These are phyloP conservation scores for Rhododendron vialii DNA, from an alignment of 148 eudicot genomes.

Conservation along the genomic window DNA sequence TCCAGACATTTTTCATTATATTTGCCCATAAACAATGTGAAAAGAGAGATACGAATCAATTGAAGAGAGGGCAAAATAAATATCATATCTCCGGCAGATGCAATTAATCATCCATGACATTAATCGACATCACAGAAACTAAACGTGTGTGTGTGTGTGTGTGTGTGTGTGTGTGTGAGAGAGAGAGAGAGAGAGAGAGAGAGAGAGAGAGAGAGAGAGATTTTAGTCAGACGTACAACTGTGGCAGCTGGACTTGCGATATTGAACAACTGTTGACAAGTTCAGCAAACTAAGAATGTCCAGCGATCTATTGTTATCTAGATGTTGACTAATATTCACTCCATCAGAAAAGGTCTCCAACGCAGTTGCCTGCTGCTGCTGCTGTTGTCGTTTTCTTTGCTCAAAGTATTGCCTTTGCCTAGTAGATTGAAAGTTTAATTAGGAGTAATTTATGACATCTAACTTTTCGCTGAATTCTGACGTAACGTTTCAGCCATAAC, in stretches of 20 bases:
- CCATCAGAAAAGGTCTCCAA: slow-evolving; percentile 38
- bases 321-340: slow-evolving; percentile 21
- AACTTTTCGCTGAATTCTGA: not conserved
- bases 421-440: not conserved
- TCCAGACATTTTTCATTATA: not conserved
- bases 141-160: not conserved
- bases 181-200: not conserved
- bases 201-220: not conserved
- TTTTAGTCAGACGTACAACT: slow-evolving; percentile 28
- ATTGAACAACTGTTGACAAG: slow-evolving; percentile 40
- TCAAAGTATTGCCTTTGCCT: slow-evolving; percentile 93
- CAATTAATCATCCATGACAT: not conserved
- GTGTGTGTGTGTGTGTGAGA: too few species aligned
- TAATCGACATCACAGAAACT: not conserved
- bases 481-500: not conserved
- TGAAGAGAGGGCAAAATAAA: not conserved
- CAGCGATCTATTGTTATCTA: slow-evolving; percentile 49
- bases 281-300: slow-evolving; percentile 69
- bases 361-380: slow-evolving; percentile 33
- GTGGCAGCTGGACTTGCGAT: slow-evolving; percentile 24
- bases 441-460: not conserved
- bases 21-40: not conserved
- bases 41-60: not conserved
- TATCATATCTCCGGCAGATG: not conserved
- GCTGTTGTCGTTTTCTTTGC: slow-evolving; percentile 75